phyloP scores from a whole-genome alignment of 768 basidiomycete genomes.

The Lyophyllum shimeji region DNA sequence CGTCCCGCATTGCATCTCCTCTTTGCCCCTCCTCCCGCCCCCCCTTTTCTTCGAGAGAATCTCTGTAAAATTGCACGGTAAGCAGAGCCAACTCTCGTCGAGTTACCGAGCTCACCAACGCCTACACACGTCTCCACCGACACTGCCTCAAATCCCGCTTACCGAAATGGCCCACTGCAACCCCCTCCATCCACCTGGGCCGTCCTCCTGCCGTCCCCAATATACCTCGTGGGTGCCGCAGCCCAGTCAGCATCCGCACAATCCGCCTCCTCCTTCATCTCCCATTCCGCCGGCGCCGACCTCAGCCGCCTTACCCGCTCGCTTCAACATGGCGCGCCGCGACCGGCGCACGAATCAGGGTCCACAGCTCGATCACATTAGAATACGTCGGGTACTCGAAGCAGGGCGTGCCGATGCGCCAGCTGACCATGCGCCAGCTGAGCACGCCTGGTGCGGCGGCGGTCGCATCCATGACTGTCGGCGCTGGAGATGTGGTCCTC shows the following conservation, averaged over 20 bases:
- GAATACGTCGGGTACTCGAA: constrained; percentile 39
- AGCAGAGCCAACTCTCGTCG: background rate
- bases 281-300: constrained; percentile 36
- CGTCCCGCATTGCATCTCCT: too few relatives aligned
- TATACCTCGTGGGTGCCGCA: constrained; percentile 29
- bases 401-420: constrained; percentile 47
- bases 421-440: constrained; percentile 40
- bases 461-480: constrained; percentile 36
- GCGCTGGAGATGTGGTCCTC: constrained; percentile 39
- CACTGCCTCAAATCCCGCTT: background rate
- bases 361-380: constrained; percentile 34
- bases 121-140: background rate
- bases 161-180: constrained; percentile 43
- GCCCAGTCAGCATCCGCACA: constrained; percentile 10
- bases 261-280: constrained; percentile 22
- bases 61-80: too few relatives aligned
- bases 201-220: constrained; percentile 22
- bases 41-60: too few relatives aligned
- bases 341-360: constrained; percentile 21
- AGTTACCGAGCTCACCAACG: background rate
- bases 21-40: too few relatives aligned
- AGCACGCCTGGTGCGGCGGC: constrained; percentile 33
- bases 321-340: constrained; percentile 22
- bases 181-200: constrained; percentile 42
- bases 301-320: constrained; percentile 29